Evolutionary conservation across 1,284 basidiomycete species (phyloP), one percentile per base, ranked within the genome.

Genomic region (Leccinum solheimii): DNA sequence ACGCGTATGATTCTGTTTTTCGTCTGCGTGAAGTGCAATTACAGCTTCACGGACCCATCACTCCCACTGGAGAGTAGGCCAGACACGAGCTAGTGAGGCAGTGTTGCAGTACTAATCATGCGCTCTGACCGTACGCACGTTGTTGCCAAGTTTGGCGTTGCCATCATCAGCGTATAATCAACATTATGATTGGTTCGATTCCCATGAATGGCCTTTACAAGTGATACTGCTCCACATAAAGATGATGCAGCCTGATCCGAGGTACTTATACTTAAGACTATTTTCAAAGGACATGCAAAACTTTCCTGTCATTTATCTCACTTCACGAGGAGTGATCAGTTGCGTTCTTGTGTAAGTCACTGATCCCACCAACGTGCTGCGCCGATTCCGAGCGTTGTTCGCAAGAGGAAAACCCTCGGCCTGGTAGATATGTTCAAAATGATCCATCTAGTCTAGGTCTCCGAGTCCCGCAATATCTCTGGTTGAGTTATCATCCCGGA

Each of bases 1-100:
- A 97, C 91, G 1, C 83, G 90, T 3, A 95, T 95, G 95, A 94
- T 93, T 48, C 83, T 97, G 1, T 97, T 97, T 80, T 97, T 90
- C 75, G 92, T 94, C 53, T 97, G 95, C 73, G 86, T 86, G n/a
- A 88, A 89, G 72, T 97, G 93, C 75, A 89, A 90, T 68, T 79
- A 90, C 64, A 84, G 81, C 63, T 95, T 91, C 76, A 82, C 83
- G 60, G 94, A 95, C 74, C 88, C 91, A 21, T 80, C 80, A 27
- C 69, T 90, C 10, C 74, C 75, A 1, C 60, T 55, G 23, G 72
- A 73, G 30, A 69, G 62, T 53, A 70, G 69, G 55, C 72, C 72
- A 38, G 72, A 73, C 23, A 74, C 62, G 48, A 61, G 49, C 26
- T 74, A 64, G 63, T 6, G 57, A 55, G 55, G 57, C 61, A 36